A percentile compares a stretch with the other conserved stretches of the same genome.
Conservation (phyloP, 164 flowering plant species). For the Aristolochia fimbriata region DNA sequence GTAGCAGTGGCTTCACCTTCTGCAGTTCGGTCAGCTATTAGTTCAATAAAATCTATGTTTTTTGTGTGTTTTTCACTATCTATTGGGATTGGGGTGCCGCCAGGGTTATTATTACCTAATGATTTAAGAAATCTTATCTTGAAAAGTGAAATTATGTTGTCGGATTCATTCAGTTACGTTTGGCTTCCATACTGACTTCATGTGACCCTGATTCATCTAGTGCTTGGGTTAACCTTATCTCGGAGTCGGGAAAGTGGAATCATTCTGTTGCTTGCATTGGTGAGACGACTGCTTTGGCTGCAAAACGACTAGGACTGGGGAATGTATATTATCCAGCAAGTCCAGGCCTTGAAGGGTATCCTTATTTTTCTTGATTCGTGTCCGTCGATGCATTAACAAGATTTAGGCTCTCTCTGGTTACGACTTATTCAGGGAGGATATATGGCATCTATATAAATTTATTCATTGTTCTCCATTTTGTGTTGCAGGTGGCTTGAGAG, state of each 20-base stretch:
- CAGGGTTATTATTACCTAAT: too few relatives aligned
- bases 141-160: too few relatives aligned
- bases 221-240: constrained; percentile 67
- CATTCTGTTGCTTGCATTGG: constrained; percentile 91
- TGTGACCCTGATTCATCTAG: constrained; percentile 19
- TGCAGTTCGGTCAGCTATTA: constrained; percentile 45
- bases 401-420: not conserved
- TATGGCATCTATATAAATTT: not conserved
- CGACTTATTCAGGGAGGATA: not conserved
- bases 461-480: not conserved
- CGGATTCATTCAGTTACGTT: too few relatives aligned
- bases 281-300: constrained; percentile 86
- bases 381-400: not conserved
- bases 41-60: not conserved
- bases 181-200: too few relatives aligned
- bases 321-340: constrained; percentile 65
- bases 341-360: constrained; percentile 96
- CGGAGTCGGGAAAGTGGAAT: constrained; percentile 42
- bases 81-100: too few relatives aligned
- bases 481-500: constrained; percentile 69
- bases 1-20: constrained; percentile 93
- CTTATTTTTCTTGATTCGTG: not conserved
- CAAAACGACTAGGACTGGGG: constrained; percentile 54
- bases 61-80: not conserved
- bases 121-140: too few relatives aligned